phyloP scores from a whole-genome alignment of 2,329 filamentous ascomycete species.

The Bertia moriformis region DNA sequence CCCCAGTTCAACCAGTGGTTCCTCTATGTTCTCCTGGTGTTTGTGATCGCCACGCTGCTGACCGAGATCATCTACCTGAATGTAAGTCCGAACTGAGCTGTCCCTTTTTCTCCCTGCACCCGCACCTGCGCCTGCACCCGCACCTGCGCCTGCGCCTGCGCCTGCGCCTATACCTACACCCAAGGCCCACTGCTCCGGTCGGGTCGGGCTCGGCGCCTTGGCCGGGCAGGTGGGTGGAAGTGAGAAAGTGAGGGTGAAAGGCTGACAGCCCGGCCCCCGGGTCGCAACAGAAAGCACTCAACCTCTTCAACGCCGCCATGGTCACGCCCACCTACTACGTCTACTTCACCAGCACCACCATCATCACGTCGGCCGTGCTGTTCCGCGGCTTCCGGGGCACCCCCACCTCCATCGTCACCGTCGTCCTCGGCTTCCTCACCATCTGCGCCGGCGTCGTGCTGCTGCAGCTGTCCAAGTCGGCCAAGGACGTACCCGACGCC shows the following conservation, averaged over 20 bases:
- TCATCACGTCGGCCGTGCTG: constrained; percentile 80
- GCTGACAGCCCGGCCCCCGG: too few relatives aligned
- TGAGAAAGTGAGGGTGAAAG: too few relatives aligned
- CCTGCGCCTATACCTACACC: too few relatives aligned
- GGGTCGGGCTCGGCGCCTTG: too few relatives aligned
- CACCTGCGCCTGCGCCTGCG: too few relatives aligned
- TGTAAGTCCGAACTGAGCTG: constrained; percentile 55
- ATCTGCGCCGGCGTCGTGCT: constrained; percentile 89
- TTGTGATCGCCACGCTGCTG: constrained; percentile 75
- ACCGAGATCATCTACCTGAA: constrained; percentile 94
- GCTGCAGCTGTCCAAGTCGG: constrained; percentile 90
- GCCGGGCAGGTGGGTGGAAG: too few relatives aligned
- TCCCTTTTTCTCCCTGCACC: constrained; percentile 16
- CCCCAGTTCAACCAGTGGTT: constrained; percentile 97
- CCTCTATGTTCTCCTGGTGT: constrained; percentile 76
- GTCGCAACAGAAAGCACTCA: constrained; percentile 76
- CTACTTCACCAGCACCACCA: constrained; percentile 90
- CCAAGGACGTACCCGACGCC: constrained; percentile 88
- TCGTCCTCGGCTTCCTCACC: constrained; percentile 82
- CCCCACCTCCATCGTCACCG: constrained; percentile 63
- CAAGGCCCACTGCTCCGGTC: too few relatives aligned
- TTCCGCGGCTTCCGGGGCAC: constrained; percentile 91
- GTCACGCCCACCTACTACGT: constrained; percentile 98
- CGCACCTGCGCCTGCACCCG: too few relatives aligned
- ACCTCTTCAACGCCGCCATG: constrained; percentile 88